These are phyloP conservation scores for Endoconidiophora polonica DNA, from an alignment of 2,329 filamentous ascomycete genomes.

Conservation along the genomic window DNA sequence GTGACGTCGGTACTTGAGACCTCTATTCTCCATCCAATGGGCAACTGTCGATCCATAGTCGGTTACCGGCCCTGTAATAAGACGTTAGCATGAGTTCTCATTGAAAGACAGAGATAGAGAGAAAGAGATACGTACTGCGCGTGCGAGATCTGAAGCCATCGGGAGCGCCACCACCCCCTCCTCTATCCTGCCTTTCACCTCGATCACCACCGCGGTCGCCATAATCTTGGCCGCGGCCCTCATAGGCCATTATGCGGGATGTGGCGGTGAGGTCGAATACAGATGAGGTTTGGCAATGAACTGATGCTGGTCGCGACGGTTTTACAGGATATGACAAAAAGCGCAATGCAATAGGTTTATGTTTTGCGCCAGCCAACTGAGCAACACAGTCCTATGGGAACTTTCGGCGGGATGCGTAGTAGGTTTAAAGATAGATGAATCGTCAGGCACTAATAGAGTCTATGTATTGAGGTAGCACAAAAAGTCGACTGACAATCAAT, in stretches of 20 bases:
- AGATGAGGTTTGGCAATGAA: too few relatives aligned
- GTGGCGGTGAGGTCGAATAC: too few relatives aligned
- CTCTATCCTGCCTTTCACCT: constrained; percentile 14
- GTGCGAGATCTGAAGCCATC: constrained; percentile 33
- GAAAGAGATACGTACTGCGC: constrained; percentile 27
- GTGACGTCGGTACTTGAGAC: constrained; percentile 48
- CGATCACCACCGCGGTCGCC: constrained; percentile 18
- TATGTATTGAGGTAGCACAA: too few relatives aligned
- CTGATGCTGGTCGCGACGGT: too few relatives aligned
- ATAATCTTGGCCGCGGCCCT: constrained; percentile 32
- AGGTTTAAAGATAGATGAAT: too few relatives aligned
- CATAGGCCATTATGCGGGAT: constrained; percentile 30
- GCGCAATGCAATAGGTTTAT: too few relatives aligned
- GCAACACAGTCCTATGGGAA: too few relatives aligned
- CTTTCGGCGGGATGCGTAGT: too few relatives aligned
- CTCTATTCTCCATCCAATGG: constrained; percentile 77
- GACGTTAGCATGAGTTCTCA: constrained; percentile 3
- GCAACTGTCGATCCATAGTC: constrained; percentile 83
- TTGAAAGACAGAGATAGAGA: background rate
- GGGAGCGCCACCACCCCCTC: constrained; percentile 24
- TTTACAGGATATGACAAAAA: too few relatives aligned
- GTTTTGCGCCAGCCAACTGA: too few relatives aligned
- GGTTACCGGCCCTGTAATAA: constrained; percentile 60
- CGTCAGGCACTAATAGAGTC: too few relatives aligned
- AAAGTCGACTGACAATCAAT: too few relatives aligned